phyloP scores from a whole-genome alignment of 148 eudicot species.

The Nepenthes gracilis region DNA sequence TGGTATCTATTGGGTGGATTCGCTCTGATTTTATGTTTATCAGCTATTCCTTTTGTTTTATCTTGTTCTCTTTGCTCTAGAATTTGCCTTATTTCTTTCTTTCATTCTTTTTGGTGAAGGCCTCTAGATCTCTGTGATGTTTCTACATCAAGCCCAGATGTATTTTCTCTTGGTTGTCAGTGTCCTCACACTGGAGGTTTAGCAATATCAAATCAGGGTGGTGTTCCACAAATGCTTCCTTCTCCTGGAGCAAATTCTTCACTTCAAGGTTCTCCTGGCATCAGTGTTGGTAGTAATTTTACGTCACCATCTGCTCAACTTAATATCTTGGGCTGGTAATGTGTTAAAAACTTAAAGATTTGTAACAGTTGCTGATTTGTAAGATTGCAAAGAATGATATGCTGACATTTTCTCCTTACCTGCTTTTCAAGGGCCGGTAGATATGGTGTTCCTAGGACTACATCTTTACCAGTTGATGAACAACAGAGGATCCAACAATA shows the following conservation, averaged over 20 bases:
- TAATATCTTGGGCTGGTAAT: slow-evolving; percentile 47
- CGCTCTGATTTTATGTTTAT: too few relatives aligned
- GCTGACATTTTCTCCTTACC: neutral
- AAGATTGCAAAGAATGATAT: neutral
- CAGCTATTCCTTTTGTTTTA: too few relatives aligned
- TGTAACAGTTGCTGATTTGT: neutral
- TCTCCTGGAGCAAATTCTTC: slow-evolving; percentile 12
- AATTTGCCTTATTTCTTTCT: slow-evolving; percentile 2
- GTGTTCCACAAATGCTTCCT: slow-evolving; percentile 18
- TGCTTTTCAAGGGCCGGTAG: slow-evolving; percentile 44
- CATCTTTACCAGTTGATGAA: slow-evolving; percentile 56
- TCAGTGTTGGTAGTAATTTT: slow-evolving; percentile 23
- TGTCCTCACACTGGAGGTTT: slow-evolving; percentile 24
- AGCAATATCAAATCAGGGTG: slow-evolving; percentile 18
- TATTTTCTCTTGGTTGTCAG: slow-evolving; percentile 47
- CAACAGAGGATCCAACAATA: slow-evolving; percentile 64
- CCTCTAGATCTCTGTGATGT: slow-evolving; percentile 86
- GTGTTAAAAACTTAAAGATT: neutral
- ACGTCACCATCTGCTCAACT: slow-evolving; percentile 28
- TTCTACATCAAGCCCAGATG: slow-evolving; percentile 50
- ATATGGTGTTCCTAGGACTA: slow-evolving; percentile 51
- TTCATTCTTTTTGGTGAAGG: slow-evolving; percentile 25
- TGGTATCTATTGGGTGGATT: neutral
- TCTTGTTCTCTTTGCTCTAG: neutral
- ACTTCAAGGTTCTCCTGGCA: slow-evolving; percentile 18